Evolutionary conservation across 768 basidiomycete genomes (phyloP).

Genomic region (Russula virescens): DNA sequence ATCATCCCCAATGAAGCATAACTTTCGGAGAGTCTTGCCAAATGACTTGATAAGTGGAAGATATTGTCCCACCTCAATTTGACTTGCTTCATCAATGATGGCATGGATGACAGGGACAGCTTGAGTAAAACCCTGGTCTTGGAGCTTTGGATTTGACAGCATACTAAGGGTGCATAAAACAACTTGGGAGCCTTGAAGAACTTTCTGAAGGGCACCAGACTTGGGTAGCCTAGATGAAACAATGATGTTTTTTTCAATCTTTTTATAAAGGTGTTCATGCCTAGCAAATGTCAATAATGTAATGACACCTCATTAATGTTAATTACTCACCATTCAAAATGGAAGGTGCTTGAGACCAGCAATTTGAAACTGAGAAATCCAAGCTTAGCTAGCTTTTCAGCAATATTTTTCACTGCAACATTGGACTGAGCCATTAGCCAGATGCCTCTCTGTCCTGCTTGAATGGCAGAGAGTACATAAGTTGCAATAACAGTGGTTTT

Average conservation of each 20-base stretch:
- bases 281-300: slow-evolving; percentile 33
- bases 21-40: slow-evolving; percentile 29
- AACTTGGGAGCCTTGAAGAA: slow-evolving; percentile 43
- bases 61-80: slow-evolving; percentile 31
- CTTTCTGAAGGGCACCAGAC: slow-evolving; percentile 28
- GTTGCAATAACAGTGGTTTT: slow-evolving; percentile 34
- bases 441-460: slow-evolving; percentile 38
- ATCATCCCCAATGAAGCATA: slow-evolving; percentile 40
- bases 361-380: slow-evolving; percentile 55
- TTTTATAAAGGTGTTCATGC: slow-evolving; percentile 73
- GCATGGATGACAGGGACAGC: slow-evolving; percentile 29
- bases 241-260: slow-evolving; percentile 47
- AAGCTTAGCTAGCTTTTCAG: slow-evolving; percentile 61
- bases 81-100: slow-evolving; percentile 35
- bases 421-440: slow-evolving; percentile 86
- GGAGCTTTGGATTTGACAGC: slow-evolving; percentile 43
- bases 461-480: slow-evolving; percentile 29
- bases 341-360: slow-evolving; percentile 67
- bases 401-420: slow-evolving; percentile 87
- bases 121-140: slow-evolving; percentile 25
- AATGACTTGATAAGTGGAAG: slow-evolving; percentile 28
- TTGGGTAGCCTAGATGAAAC: slow-evolving; percentile 36
- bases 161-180: slow-evolving; percentile 75
- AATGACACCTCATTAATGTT: slow-evolving; percentile 15
- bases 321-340: slow-evolving; percentile 51